Percentiles rank a stretch among this genome's conserved stretches.
Evolutionary conservation across 2,329 filamentous ascomycete genomes (phyloP).

Genomic region (Cercospora beticola): DNA sequence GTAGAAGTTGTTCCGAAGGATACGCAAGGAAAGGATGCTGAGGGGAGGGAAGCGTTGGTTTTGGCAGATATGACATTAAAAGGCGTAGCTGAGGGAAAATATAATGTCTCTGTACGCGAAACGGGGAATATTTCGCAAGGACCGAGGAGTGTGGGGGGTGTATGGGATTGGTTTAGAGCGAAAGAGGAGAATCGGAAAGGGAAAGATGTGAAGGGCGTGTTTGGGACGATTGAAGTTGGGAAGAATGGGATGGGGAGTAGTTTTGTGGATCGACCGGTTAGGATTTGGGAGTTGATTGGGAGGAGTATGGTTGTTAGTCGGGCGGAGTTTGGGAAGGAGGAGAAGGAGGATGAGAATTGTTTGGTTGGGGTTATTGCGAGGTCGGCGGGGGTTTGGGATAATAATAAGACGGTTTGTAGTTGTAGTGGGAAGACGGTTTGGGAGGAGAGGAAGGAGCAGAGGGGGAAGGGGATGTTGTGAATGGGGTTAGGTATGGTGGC

Average conservation of each 20-base stretch:
- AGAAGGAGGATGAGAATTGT: constrained; percentile 77
- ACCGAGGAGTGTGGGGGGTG: constrained; percentile 74
- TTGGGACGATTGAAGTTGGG: constrained; percentile 75
- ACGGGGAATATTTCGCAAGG: constrained; percentile 84
- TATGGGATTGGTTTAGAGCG: constrained; percentile 65
- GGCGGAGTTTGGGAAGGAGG: constrained; percentile 50
- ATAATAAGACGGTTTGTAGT: constrained; percentile 96
- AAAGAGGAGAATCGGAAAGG: constrained; percentile 40
- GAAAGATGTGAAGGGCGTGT: constrained; percentile 58
- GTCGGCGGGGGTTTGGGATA: constrained; percentile 98
- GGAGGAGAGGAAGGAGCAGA: constrained; percentile 92
- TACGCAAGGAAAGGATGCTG: constrained; percentile 39
- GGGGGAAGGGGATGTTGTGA: constrained; percentile 83
- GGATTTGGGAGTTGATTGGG: constrained; percentile 96
- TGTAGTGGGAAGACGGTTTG: constrained; percentile 97
- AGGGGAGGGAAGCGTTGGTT: constrained; percentile 65
- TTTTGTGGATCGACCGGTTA: constrained; percentile 77
- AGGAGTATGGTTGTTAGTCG: constrained; percentile 84
- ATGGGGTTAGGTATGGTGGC: too few species aligned
- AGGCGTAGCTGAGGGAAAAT: constrained; percentile 76
- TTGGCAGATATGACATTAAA: constrained; percentile 84
- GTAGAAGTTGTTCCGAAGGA: constrained; percentile 65
- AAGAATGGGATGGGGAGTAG: constrained; percentile 72
- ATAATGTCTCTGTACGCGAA: constrained; percentile 80
- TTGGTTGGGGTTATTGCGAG: constrained; percentile 90